phyloP scores from a whole-genome alignment of 78 protist species.

The Capsaspora owczarzaki region DNA sequence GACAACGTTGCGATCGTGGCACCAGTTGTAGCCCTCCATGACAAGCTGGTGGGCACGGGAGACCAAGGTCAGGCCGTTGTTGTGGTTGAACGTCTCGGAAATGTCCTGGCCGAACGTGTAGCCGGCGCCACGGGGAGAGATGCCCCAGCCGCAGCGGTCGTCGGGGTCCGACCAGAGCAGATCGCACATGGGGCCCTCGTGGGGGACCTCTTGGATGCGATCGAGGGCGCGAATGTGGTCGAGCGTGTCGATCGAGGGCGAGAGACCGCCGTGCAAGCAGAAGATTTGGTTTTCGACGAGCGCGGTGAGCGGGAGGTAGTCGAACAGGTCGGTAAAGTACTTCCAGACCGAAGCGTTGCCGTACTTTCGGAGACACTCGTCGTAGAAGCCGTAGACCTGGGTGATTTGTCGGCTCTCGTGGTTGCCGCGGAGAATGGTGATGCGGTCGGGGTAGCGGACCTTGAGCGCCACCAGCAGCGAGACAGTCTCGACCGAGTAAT shows the following conservation, averaged over 20 bases:
- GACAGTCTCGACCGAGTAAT: conserved; percentile 91
- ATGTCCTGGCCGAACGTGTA: conserved; percentile 90
- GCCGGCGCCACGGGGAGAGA: conserved; percentile 97
- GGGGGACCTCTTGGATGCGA: conserved; percentile 85
- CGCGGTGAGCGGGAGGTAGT: conserved; percentile 86
- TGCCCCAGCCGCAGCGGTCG: conserved; percentile 84
- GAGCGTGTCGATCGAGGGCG: conserved; percentile 67
- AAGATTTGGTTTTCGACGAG: conserved; percentile 84
- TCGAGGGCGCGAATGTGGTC: conserved; percentile 62
- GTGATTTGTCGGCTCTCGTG: conserved; percentile 95
- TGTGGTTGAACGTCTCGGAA: conserved; percentile 58
- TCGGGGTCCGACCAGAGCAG: conserved; percentile 99
- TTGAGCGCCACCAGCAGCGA: conserved; percentile 80
- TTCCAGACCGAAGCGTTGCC: conserved; percentile 94
- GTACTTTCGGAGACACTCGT: conserved; percentile 94
- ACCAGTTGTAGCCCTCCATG: conserved; percentile 88
- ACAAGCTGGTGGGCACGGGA: conserved; percentile 97
- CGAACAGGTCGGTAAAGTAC: conserved; percentile 88
- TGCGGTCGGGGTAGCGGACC: conserved; percentile 65
- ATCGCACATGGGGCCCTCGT: conserved; percentile 96
- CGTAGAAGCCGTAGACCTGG: conserved; percentile 52
- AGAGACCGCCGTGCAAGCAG: conserved; percentile 97
- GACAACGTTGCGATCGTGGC: conserved; percentile 83
- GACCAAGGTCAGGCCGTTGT: conserved; percentile 82
- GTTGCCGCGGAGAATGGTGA: conserved; percentile 90